Evolutionary conservation across 2,329 filamentous ascomycete species (phyloP).

Genomic region (Epichloe typhina): DNA sequence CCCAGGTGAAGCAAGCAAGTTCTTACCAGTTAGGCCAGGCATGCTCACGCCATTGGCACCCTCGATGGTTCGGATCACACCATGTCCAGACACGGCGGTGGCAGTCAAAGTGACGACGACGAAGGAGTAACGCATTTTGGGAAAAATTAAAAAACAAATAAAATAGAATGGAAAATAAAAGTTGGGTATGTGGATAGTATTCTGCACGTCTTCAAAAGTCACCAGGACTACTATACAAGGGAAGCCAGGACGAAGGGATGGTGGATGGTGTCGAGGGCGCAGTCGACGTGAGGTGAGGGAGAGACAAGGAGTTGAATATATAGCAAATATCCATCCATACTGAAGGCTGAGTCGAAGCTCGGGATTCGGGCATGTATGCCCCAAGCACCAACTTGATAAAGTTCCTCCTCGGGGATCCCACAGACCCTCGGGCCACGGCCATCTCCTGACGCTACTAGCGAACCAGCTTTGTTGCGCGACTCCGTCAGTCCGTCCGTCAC

Average conservation of each 20-base stretch:
- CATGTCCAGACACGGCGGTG: conserved; percentile 2
- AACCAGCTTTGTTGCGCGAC: neutral
- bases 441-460: too few relatives aligned
- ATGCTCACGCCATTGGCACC: conserved; percentile 4
- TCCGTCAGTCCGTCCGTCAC: neutral
- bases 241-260: neutral
- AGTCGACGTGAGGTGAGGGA: neutral
- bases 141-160: too few relatives aligned
- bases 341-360: neutral
- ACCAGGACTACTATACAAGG: conserved; percentile 2
- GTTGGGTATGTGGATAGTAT: too few relatives aligned
- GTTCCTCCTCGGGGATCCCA: too few relatives aligned
- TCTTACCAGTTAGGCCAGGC: conserved; percentile 4
- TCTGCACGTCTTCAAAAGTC: neutral
- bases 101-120: conserved; percentile 19
- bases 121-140: conserved; percentile 18
- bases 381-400: neutral
- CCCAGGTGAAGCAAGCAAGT: conserved; percentile 6
- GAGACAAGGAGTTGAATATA: neutral
- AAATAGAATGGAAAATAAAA: too few relatives aligned
- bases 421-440: too few relatives aligned
- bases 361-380: neutral
- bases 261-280: neutral
- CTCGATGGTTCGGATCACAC: neutral
- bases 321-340: neutral